Conservation (phyloP, 768 basidiomycete species). For the Lactifluus pinguis region DNA sequence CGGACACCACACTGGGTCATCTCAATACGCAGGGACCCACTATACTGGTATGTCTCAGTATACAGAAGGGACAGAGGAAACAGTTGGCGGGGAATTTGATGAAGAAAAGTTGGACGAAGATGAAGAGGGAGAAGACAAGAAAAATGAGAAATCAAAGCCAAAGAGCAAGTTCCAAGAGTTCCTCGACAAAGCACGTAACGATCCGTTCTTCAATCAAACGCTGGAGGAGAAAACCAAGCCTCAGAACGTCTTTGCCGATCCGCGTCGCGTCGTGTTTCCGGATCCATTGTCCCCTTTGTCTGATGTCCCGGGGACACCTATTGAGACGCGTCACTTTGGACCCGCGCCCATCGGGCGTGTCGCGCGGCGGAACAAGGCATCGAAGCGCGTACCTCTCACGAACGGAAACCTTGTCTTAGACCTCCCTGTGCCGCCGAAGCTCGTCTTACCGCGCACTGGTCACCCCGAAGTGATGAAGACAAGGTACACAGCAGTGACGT, state of each 20-base stretch:
- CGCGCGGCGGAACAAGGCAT: conserved; percentile 59
- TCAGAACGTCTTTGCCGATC: conserved; percentile 16
- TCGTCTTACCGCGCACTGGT: conserved; percentile 64
- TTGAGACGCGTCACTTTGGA: conserved; percentile 76
- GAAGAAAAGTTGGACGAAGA: conserved; percentile 7
- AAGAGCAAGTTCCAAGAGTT: conserved; percentile 12
- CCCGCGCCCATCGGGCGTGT: conserved; percentile 79
- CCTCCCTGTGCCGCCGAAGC: conserved; percentile 72
- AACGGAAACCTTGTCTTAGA: conserved; percentile 86
- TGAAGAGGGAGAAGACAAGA: conserved; percentile 21
- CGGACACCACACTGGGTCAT: conserved; percentile 41
- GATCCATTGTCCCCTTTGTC: conserved; percentile 28
- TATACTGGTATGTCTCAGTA: neutral
- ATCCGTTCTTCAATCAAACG: conserved; percentile 29
- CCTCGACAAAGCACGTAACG: neutral
- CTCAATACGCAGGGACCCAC: conserved; percentile 4
- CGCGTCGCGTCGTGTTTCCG: conserved; percentile 5
- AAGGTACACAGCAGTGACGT: conserved; percentile 84
- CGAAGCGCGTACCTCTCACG: conserved; percentile 74
- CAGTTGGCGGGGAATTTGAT: neutral
- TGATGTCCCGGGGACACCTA: conserved; percentile 33
- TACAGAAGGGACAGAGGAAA: neutral
- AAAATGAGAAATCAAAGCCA: conserved; percentile 7
- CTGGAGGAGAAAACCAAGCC: conserved; percentile 19
- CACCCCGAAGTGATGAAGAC: conserved; percentile 66